A percentile compares a stretch with the other conserved stretches of the same genome.
phyloP scores from a whole-genome alignment of 371 early-diverging fungal species.

The Mucor plumbeus region DNA sequence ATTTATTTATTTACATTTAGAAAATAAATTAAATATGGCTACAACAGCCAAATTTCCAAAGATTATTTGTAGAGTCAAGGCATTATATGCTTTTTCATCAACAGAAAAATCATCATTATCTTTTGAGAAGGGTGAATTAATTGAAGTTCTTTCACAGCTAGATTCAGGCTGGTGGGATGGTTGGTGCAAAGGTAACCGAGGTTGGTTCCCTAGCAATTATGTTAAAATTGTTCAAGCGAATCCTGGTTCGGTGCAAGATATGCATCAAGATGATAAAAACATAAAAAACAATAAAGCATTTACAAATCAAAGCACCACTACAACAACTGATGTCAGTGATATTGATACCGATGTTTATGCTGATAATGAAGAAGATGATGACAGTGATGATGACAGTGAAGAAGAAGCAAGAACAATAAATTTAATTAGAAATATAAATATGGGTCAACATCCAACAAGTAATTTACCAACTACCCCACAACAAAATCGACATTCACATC shows the following conservation, averaged over 20 bases:
- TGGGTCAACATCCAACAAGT: not conserved
- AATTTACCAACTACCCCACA: conserved; percentile 6
- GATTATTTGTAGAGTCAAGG: conserved; percentile 52
- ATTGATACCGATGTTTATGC: conserved; percentile 1
- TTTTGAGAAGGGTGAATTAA: conserved; percentile 81
- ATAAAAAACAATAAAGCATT: not conserved
- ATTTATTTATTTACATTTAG: not conserved
- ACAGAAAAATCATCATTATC: conserved; percentile 76
- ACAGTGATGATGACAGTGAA: conserved; percentile 17
- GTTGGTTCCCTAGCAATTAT: conserved; percentile 94
- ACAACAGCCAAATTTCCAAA: conserved; percentile 30
- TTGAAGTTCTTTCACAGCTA: conserved; percentile 83
- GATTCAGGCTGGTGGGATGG: conserved; percentile 97
- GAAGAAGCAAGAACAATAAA: conserved; percentile 23
- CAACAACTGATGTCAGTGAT: conserved; percentile 2
- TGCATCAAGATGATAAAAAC: not conserved
- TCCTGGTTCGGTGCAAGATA: conserved; percentile 7
- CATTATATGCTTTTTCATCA: conserved; percentile 80
- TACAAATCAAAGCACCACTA: not conserved
- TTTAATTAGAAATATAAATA: conserved; percentile 12
- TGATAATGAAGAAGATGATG: not conserved
- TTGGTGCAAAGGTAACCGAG: conserved; percentile 67
- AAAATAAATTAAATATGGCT: conserved; percentile 23
- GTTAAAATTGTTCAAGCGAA: conserved; percentile 59
- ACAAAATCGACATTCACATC: conserved; percentile 1